phyloP scores from a whole-genome alignment of 2,329 filamentous ascomycete genomes.

The Fusarium kyushuense region DNA sequence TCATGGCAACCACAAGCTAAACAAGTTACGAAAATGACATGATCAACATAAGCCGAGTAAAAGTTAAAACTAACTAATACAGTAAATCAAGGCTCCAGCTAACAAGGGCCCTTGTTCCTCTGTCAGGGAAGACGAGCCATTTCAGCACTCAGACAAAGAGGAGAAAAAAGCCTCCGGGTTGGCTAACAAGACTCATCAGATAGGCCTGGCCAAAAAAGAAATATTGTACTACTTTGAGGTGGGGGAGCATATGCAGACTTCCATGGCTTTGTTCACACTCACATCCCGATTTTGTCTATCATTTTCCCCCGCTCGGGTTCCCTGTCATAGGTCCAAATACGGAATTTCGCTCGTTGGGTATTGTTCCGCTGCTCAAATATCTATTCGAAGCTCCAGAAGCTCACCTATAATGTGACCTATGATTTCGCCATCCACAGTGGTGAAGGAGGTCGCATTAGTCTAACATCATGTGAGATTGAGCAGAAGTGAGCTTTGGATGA shows the following conservation, averaged over 20 bases:
- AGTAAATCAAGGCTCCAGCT: slow-evolving; percentile 39
- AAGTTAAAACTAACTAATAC: slow-evolving; percentile 38
- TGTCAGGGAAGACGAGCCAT: slow-evolving; percentile 29
- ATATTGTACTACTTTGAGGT: slow-evolving; percentile 15
- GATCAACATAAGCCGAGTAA: slow-evolving; percentile 15
- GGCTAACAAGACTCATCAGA: slow-evolving; percentile 39
- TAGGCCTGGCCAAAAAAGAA: slow-evolving; percentile 36
- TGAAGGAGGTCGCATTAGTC: slow-evolving; percentile 46
- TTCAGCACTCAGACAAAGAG: slow-evolving; percentile 25
- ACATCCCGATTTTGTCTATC: slow-evolving; percentile 35
- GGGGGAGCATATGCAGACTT: slow-evolving; percentile 31
- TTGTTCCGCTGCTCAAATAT: slow-evolving; percentile 30
- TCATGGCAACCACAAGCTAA: neutral
- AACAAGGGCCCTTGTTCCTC: slow-evolving; percentile 42
- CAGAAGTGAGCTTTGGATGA: slow-evolving; percentile 23
- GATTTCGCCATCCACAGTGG: slow-evolving; percentile 40
- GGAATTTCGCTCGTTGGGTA: slow-evolving; percentile 24
- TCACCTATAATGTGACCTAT: slow-evolving; percentile 32
- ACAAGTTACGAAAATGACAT: slow-evolving; percentile 18
- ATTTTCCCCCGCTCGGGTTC: slow-evolving; percentile 29
- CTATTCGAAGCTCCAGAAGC: slow-evolving; percentile 27
- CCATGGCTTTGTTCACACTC: slow-evolving; percentile 23
- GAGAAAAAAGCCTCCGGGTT: slow-evolving; percentile 24
- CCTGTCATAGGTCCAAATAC: slow-evolving; percentile 21
- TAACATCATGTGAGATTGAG: slow-evolving; percentile 47